phyloP scores from a whole-genome alignment of 73 alveolate genomes.

The Stentor roeselii region DNA sequence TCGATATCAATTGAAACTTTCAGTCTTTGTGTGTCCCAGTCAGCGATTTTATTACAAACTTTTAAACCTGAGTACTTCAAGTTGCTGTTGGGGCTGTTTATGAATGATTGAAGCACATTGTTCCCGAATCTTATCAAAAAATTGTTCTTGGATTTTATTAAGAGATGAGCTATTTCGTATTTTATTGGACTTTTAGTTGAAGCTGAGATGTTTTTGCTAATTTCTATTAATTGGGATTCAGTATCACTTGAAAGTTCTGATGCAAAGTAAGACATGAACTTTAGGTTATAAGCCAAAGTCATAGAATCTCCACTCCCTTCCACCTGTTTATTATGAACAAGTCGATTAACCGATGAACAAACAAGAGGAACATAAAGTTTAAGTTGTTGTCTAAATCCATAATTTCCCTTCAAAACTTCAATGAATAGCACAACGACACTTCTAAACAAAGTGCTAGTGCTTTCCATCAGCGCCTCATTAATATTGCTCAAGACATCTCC shows the following conservation, averaged over 20 bases:
- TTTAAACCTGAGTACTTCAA: not conserved
- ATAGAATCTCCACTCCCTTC: not conserved
- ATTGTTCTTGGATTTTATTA: no score
- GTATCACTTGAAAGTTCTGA: not conserved
- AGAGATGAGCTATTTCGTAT: not conserved
- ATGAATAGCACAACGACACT: not conserved
- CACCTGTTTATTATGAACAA: not conserved
- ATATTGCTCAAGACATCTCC: not conserved
- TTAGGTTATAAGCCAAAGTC: not conserved
- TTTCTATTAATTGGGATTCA: not conserved
- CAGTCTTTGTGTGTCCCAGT: not conserved
- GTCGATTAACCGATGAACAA: not conserved
- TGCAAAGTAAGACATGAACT: not conserved
- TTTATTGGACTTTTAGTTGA: not conserved
- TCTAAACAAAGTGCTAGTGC: not conserved
- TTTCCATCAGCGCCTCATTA: not conserved
- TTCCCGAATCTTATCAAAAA: not conserved
- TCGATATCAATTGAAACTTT: not conserved
- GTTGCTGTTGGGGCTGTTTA: not conserved
- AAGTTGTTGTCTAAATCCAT: not conserved
- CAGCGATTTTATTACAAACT: constrained; percentile 10
- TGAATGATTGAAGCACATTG: not conserved
- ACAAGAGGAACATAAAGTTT: not conserved
- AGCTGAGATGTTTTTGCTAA: not conserved
- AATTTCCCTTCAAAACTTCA: not conserved